A percentile compares a stretch with the other conserved stretches of the same genome.
These are phyloP conservation scores for Microcyclosporella mali DNA, from an alignment of 2,329 filamentous ascomycete genomes.

Conservation along the genomic window DNA sequence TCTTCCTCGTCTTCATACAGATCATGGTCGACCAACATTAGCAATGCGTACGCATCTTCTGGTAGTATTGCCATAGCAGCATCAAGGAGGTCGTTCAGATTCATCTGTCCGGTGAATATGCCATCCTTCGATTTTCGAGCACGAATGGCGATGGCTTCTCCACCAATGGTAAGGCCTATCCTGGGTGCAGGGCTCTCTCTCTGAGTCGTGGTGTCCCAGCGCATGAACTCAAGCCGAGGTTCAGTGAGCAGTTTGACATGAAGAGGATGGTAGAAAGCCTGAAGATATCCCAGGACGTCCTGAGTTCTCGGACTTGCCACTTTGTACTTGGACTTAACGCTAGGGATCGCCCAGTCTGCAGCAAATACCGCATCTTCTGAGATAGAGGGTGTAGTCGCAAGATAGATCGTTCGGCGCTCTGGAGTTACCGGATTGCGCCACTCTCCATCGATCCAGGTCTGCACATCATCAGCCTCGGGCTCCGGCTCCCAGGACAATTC, in stretches of 20 bases:
- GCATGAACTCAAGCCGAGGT: slow-evolving; percentile 39
- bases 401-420: slow-evolving; percentile 48
- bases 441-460: slow-evolving; percentile 44
- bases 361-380: slow-evolving; percentile 35
- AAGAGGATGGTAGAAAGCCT: slow-evolving; percentile 51
- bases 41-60: slow-evolving; percentile 52
- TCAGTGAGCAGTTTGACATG: slow-evolving; percentile 41
- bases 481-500: slow-evolving; percentile 51
- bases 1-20: slow-evolving; percentile 61
- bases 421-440: slow-evolving; percentile 47
- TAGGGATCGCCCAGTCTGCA: slow-evolving; percentile 38
- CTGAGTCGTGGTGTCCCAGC: slow-evolving; percentile 40
- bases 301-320: slow-evolving; percentile 11
- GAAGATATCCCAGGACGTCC: slow-evolving; percentile 39
- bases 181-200: not conserved
- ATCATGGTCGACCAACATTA: slow-evolving; percentile 56
- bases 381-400: slow-evolving; percentile 44
- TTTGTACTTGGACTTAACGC: not conserved
- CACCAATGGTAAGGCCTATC: slow-evolving; percentile 43
- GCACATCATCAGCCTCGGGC: slow-evolving; percentile 45
- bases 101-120: slow-evolving; percentile 48
- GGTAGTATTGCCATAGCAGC: slow-evolving; percentile 50
- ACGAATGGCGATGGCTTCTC: slow-evolving; percentile 46
- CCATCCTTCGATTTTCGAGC: slow-evolving; percentile 45
- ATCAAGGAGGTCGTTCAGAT: slow-evolving; percentile 57